Base-by-base conservation (phyloP, 1,139 yeast species). In the Protomyces inouyei region DNA sequence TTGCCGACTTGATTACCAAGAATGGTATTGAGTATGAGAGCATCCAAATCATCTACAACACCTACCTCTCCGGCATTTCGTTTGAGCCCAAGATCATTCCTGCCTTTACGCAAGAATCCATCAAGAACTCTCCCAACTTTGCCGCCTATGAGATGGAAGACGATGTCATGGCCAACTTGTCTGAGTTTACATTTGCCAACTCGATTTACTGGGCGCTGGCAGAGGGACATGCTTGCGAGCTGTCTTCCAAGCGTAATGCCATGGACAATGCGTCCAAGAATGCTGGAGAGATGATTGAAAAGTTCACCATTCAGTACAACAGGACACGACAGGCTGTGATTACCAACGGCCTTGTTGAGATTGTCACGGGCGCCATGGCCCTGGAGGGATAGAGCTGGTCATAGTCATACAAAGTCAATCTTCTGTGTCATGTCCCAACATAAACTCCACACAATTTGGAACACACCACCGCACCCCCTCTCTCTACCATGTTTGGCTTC, bases 271-370 rank as follows among this genome's bases (percentile, higher is more conserved):
- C 98, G 70, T 91, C 98, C 73, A 93, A 93, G 95, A 93, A 92
- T 78, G 98, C 98, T 70, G 96, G 96, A 81, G 98, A 93, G 74
- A 93, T 93, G 98, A 93, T 93, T 77, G 86, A 84, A 82, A 86
- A 84, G 76, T 92, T 89, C 87, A 87, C 98, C 72, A 93, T 93
- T 79, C 85, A 92, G 79, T 93, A 93, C 82, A 93, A 93, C 92
- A 92, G 98, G 86, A 89, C 98, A 77, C 92, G 98, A 87, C 98
- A 93, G 85, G 98, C 98, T 74, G 98, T 92, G 77, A 93, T 93
- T 77, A 93, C 98, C 82, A 93, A 93, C 85, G 98, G 93, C 83
- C 84, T 93, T 86, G 98, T 93, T 76, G 98, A 93, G 82, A 93
- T 93, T 77, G 93, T 93, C 79, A 93, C 98, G 76, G 98, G 98